Evolutionary conservation across 2,329 filamentous ascomycete species (phyloP), one percentile per base, ranked within the genome.

Genomic region (Coniochaeta hoffmannii): DNA sequence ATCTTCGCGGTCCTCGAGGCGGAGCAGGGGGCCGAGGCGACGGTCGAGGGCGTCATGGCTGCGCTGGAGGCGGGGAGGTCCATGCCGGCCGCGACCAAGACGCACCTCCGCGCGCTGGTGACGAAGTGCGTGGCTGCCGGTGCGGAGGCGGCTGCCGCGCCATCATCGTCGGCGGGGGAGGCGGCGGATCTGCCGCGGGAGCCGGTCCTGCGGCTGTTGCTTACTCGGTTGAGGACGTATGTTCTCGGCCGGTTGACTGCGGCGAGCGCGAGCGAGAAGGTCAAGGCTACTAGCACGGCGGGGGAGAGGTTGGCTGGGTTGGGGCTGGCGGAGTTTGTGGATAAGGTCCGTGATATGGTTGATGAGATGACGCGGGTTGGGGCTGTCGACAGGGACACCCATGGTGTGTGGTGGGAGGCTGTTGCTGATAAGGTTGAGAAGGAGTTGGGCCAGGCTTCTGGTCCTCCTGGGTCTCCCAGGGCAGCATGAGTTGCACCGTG

Each of bases 271-370:
- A 85, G 80, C 53, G 88, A 91, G 65, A 84, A 88, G 63, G 83
- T 88, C 56, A 82, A 83, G 62, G 85, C 83, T 12, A 84, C 86
- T 0, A 88, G 81, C 62, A 83, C 78, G 0, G 87, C 86, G 0
- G 82, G 81, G 11, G 88, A 91, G 68, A 85, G 81, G 56, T 76
- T 92, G 8, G 86, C 86, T 0, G 78, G 79, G 2, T 77, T 88
- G 17, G 88, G 88, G 0, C 71, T 92, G 56, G 85, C 85, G 0
- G 88, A 92, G 69, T 91, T 91, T 66, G 84, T 87, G 15, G 80
- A 82, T 28, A 81, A 79, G 58, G 83, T 91, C 14, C 77, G 85
- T 31, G 82, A 83, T 51, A 85, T 91, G 62, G 83, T 88, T 8
- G 86, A 89, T 32, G 76, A 86, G 64, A 71, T 91, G 57, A 78